These are phyloP conservation scores for Syzygium aromaticum DNA, from an alignment of 345 rosid genomes.

Conservation along the genomic window DNA sequence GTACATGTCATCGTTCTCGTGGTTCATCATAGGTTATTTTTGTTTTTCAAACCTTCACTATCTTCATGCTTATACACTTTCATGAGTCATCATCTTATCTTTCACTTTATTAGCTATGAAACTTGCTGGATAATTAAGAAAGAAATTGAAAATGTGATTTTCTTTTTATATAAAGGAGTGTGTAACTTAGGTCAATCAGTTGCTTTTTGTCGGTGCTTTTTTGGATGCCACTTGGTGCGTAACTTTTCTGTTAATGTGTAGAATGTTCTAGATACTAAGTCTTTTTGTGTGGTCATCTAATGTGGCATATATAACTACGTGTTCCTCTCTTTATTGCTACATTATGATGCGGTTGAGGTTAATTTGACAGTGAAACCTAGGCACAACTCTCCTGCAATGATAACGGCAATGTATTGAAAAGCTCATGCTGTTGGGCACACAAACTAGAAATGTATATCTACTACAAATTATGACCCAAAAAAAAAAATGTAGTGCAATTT, in stretches of 20 bases:
- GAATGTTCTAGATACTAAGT: neutral
- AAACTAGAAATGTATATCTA: neutral
- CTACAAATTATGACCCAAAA: too few species aligned
- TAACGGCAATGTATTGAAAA: neutral
- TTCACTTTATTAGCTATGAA: neutral
- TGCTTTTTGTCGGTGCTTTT: too few species aligned
- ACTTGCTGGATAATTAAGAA: neutral
- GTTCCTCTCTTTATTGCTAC: neutral
- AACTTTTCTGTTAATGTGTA: neutral
- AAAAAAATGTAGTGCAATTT: neutral
- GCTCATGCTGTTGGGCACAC: neutral
- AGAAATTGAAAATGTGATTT: neutral
- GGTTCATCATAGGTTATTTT: neutral
- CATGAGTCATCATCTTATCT: neutral
- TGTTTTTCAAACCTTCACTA: neutral
- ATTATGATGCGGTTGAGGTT: neutral
- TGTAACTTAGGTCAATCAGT: neutral
- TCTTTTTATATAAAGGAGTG: neutral
- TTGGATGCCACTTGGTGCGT: neutral
- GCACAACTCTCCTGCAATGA: neutral
- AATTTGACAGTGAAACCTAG: neutral
- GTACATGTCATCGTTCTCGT: slow-evolving; percentile 27
- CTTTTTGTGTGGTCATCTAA: neutral
- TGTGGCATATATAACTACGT: neutral
- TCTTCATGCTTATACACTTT: neutral